A percentile compares a stretch with the other conserved stretches of the same genome.
Evolutionary conservation across 2,329 filamentous ascomycete species (phyloP).

Genomic region (Fusarium haematococcum): DNA sequence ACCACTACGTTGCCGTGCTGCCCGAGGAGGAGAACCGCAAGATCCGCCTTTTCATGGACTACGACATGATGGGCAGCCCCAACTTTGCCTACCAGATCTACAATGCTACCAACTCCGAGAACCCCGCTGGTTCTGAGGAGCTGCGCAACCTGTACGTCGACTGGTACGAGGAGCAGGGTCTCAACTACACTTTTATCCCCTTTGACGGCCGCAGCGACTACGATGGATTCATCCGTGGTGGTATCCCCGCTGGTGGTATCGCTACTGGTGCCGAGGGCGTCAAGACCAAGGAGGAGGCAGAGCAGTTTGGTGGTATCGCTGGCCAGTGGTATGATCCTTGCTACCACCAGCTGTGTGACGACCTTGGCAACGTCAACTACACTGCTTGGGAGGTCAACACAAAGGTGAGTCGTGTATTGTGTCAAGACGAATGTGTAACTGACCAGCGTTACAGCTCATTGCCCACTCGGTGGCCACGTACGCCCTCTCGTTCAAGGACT

Average conservation of each 20-base stretch:
- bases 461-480: slow-evolving; percentile 80
- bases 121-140: slow-evolving; percentile 78
- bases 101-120: slow-evolving; percentile 76
- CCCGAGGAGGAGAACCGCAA: slow-evolving; percentile 69
- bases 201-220: slow-evolving; percentile 88
- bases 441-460: slow-evolving; percentile 62
- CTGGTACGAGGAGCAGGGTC: slow-evolving; percentile 71
- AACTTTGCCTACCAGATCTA: slow-evolving; percentile 78
- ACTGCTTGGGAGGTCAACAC: slow-evolving; percentile 72
- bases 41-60: slow-evolving; percentile 76
- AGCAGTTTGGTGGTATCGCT: slow-evolving; percentile 77
- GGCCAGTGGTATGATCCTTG: slow-evolving; percentile 70
- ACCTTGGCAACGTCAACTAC: slow-evolving; percentile 67
- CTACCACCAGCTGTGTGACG: slow-evolving; percentile 73
- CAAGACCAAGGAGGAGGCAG: slow-evolving; percentile 76
- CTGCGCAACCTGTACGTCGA: slow-evolving; percentile 75
- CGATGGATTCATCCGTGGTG: slow-evolving; percentile 78
- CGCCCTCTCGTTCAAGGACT: slow-evolving; percentile 72
- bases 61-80: slow-evolving; percentile 76
- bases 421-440: slow-evolving; percentile 11
- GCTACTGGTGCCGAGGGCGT: slow-evolving; percentile 82
- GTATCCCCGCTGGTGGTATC: slow-evolving; percentile 80
- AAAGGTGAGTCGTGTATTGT: slow-evolving; percentile 56
- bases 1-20: slow-evolving; percentile 69
- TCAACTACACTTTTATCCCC: slow-evolving; percentile 76